Evolutionary conservation across 2,329 filamentous ascomycete species (phyloP), one percentile per base, ranked within the genome.

Genomic region (Byssothecium circinans): DNA sequence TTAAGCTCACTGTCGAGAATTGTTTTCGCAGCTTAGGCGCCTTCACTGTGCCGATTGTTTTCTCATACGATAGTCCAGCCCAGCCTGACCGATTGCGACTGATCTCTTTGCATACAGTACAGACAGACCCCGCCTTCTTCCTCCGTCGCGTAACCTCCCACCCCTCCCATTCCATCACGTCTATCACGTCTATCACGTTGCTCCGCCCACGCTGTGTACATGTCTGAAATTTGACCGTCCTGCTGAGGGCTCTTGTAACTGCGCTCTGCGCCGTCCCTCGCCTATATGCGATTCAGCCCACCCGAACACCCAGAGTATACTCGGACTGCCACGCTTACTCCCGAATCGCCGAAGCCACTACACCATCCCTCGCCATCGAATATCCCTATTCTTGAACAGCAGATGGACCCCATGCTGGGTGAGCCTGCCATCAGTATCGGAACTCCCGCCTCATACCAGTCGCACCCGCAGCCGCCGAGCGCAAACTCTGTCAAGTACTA

Each of bases 401-500:
- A 87, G 73, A 88, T 83, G 81, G 85, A 89, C 72, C 83, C 84
- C 45, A 74, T 81, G 59, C 86, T 87, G 76, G 85, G 86, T 72
- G 83, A 86, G 68, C 83, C 83, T 46, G 77, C 83, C 44, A 79
- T 78, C 53, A 81, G 82, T 75, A 80, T 75, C 62, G 68, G 64
- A 49, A 63, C 64, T n/a, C 52, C 65, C 23, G 58, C 60, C 45
- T 59, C 60, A 35, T 69, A 60, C 56, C 63, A 56, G 41, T 58
- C 57, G 55, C 68, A 61, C 54, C 58, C 60, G 54, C 66, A 64
- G 46, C 65, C 62, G 43, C 57, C 61, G 45, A 67, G 55, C 60
- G 53, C 59, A 27, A 56, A 61, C 42, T 57, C 69, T 23, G 54
- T 60, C 47, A 61, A 65, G 35, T 65, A 61, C 49, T 67, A 64